A percentile compares a stretch with the other conserved stretches of the same genome.
These are phyloP conservation scores for Ophiocordyceps sinensis DNA, from an alignment of 2,329 filamentous ascomycete species.

Conservation along the genomic window DNA sequence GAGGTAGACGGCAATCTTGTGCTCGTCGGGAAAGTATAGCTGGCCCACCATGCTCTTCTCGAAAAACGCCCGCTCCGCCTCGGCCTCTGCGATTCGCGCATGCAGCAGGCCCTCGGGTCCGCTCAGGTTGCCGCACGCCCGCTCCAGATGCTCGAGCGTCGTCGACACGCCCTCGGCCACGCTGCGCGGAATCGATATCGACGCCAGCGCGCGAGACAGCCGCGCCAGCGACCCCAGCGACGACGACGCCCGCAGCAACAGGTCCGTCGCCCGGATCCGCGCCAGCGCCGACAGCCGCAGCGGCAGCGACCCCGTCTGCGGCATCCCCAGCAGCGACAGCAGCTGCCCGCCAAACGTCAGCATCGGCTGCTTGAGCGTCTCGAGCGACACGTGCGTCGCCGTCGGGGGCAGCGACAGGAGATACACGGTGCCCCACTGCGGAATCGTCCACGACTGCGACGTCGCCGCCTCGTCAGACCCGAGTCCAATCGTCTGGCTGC, in stretches of 20 bases:
- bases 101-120: constrained; percentile 56
- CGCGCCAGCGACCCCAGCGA: constrained; percentile 87
- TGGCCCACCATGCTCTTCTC: constrained; percentile 99
- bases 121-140: constrained; percentile 59
- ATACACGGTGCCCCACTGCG: constrained; percentile 77
- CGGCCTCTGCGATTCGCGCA: constrained; percentile 71
- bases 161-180: constrained; percentile 77
- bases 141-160: constrained; percentile 62
- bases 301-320: constrained; percentile 68
- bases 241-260: constrained; percentile 79
- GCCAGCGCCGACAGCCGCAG: constrained; percentile 72
- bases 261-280: constrained; percentile 71
- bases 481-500: constrained; percentile 56
- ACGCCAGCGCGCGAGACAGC: constrained; percentile 67
- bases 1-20: constrained; percentile 93
- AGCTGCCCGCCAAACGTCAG: constrained; percentile 85
- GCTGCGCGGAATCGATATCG: constrained; percentile 77
- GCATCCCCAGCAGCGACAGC: constrained; percentile 73
- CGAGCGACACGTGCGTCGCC: constrained; percentile 39
- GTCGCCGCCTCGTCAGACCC: constrained; percentile 28
- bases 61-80: constrained; percentile 90
- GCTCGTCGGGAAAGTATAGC: constrained; percentile 96
- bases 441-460: constrained; percentile 70
- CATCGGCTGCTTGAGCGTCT: constrained; percentile 64
- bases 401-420: constrained; percentile 34